These are phyloP conservation scores for Trichosanthes truncata DNA, from an alignment of 306 rosid species.

Conservation along the genomic window DNA sequence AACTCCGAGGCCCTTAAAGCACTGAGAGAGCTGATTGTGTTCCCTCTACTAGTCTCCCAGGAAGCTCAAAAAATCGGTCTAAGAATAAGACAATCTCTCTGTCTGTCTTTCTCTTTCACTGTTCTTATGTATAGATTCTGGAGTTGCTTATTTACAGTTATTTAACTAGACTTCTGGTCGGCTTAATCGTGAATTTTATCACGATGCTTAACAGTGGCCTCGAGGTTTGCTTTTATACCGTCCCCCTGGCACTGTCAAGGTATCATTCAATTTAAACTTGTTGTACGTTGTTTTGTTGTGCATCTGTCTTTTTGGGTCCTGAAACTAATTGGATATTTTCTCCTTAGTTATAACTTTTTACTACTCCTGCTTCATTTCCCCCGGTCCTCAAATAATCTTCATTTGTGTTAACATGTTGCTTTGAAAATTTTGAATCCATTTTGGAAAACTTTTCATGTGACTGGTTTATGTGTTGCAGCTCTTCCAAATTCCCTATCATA, in stretches of 20 bases:
- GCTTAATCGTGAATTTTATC: neutral
- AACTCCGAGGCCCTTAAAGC: slow-evolving; percentile 57
- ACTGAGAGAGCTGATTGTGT: slow-evolving; percentile 64
- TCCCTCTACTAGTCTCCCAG: slow-evolving; percentile 43
- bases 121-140: neutral
- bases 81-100: slow-evolving; percentile 25
- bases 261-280: slow-evolving; percentile 8
- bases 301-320: neutral
- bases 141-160: neutral
- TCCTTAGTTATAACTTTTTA: neutral
- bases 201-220: slow-evolving; percentile 52
- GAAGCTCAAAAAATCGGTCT: slow-evolving; percentile 58
- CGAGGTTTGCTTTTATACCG: slow-evolving; percentile 79
- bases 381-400: neutral
- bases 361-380: neutral
- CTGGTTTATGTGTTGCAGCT: neutral
- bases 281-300: neutral
- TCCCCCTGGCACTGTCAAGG: slow-evolving; percentile 96
- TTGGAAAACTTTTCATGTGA: neutral
- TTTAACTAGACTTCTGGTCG: neutral
- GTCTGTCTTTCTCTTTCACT: neutral
- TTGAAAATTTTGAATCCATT: neutral
- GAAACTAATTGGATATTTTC: neutral
- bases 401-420: neutral
- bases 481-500: neutral